Evolutionary conservation across 2,329 filamentous ascomycete species (phyloP).

Genomic region (Cordyceps farinosa): DNA sequence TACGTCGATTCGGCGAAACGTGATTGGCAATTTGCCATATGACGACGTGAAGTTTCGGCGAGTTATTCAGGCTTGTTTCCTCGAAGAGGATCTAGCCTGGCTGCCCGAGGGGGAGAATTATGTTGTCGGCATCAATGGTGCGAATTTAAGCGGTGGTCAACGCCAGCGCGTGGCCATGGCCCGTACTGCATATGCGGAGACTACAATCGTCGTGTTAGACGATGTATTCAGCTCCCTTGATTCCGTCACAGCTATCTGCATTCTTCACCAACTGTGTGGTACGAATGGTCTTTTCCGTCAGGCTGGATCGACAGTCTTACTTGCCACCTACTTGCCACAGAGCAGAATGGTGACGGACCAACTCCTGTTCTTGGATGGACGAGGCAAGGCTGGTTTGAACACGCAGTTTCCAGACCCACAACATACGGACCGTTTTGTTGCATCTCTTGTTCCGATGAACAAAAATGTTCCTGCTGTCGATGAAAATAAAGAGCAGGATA

Average conservation of each 20-base stretch:
- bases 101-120: background rate
- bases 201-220: slow-evolving; percentile 12
- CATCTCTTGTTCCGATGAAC: background rate
- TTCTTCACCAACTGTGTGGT: background rate
- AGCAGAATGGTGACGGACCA: background rate
- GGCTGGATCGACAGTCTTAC: background rate
- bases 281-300: background rate
- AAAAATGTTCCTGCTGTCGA: background rate
- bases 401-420: no score
- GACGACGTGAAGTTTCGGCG: background rate
- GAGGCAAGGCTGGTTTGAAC: background rate
- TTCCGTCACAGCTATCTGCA: background rate
- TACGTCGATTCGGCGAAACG: background rate
- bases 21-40: background rate
- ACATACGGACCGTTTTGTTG: background rate
- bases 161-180: slow-evolving; percentile 15
- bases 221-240: slow-evolving; percentile 20
- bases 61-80: background rate
- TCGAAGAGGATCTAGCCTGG: background rate
- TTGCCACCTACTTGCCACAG: slow-evolving; percentile 4
- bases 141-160: slow-evolving; percentile 9
- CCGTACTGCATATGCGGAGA: slow-evolving; percentile 11
- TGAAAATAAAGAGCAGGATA: background rate
- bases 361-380: background rate
- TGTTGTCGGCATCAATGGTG: background rate